Base-by-base conservation (phyloP, 2,329 filamentous ascomycete species). In the Sporothrix variecibatus region DNA sequence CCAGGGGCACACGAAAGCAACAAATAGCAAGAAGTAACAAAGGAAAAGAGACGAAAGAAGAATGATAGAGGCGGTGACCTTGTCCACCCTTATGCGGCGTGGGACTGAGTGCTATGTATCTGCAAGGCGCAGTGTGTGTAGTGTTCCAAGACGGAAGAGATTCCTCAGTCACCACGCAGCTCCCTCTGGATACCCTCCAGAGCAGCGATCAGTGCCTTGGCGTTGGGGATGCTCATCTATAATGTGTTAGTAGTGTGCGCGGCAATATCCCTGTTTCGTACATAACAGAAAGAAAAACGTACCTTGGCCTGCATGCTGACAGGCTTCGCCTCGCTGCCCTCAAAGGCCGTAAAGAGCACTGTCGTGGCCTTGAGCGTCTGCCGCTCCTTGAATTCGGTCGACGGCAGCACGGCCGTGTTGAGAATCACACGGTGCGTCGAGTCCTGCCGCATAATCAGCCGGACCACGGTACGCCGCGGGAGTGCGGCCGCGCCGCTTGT, bases 361-460 rank as follows among this genome's bases (percentile, higher is more conserved):
- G 89, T 87, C 67, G 94, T 87, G 62, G 90, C 88, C 81, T 94
- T 94, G 75, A 92, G 88, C 58, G 88, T 90, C 40, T 93, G 91
- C 78, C 92, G 92, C 71, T 94, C 90, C 75, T 94, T 91, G 79
- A 97, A 94, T 62, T 90, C 90, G 88, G 97, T 93, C 5, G 91
- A 89, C 74, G 93, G 92, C 75, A 94, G 89, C 75, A 98, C 87
- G 0, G 91, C 90, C 0, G 93, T 94, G 83, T 98, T 98, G 70
- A 98, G 86, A 76, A 97, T 91, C 72, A 98, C 90, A 28, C 94
- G 90, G 79, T 95, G 91, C 0, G 94, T 96, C 75, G 94, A 94
- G 79, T 98, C 95, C 77, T 97, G 94, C 23, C 95, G 92, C 90
- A 98, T 94, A 75, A 98, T 88, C 77, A 98, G 88, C 58, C 95